These are phyloP conservation scores for Cyclocybe cylindracea DNA, from an alignment of 768 basidiomycete species.

Conservation along the genomic window DNA sequence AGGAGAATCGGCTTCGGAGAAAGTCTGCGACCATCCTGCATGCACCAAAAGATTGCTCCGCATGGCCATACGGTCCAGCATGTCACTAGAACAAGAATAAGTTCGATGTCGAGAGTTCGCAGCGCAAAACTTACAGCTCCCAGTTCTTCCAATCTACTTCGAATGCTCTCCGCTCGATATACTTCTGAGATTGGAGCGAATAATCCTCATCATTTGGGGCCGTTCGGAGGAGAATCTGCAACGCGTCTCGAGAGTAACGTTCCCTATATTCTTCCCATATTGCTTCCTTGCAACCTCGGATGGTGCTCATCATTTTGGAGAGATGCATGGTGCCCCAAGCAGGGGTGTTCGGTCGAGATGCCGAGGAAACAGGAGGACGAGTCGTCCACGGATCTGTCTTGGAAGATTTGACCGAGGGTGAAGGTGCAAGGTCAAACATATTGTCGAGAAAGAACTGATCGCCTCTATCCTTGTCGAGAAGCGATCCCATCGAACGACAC, in stretches of 20 bases:
- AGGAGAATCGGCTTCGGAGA: constrained; percentile 42
- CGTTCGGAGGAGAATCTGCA: constrained; percentile 36
- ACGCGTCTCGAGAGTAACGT: constrained; percentile 42
- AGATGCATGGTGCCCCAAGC: constrained; percentile 65
- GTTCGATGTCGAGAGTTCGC: not conserved
- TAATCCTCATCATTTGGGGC: constrained; percentile 28
- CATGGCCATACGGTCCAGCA: constrained; percentile 71
- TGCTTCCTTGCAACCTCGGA: constrained; percentile 67
- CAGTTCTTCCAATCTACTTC: constrained; percentile 69
- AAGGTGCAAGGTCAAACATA: constrained; percentile 24
- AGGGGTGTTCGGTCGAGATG: not conserved
- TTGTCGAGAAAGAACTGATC: constrained; percentile 11
- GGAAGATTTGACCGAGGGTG: constrained; percentile 10
- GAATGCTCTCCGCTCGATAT: constrained; percentile 52
- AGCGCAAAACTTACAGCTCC: constrained; percentile 53
- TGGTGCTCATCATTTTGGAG: constrained; percentile 54
- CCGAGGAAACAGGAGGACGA: constrained; percentile 4
- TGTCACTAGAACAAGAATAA: constrained; percentile 54
- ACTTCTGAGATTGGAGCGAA: constrained; percentile 3
- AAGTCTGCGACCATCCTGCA: constrained; percentile 53
- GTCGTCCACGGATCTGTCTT: constrained; percentile 15
- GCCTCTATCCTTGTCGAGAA: constrained; percentile 2
- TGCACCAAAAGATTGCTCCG: constrained; percentile 46
- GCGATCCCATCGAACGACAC: constrained; percentile 29
- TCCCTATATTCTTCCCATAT: constrained; percentile 65